Base-by-base conservation (phyloP, 305 asterid species). In the Lippia alba region DNA sequence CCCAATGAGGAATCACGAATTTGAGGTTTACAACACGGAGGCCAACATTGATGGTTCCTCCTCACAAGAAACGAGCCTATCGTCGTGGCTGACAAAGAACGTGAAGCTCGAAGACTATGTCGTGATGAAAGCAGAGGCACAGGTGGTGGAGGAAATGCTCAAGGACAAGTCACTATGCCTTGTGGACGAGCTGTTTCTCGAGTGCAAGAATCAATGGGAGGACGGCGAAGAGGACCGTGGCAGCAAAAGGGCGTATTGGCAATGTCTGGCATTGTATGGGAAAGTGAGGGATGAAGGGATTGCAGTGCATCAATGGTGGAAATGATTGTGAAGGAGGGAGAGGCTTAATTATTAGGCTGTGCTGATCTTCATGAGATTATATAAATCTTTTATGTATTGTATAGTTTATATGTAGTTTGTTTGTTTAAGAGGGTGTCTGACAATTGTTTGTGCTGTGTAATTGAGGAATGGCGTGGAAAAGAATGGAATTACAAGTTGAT, bases 221-320 rank as follows among this genome's bases (percentile, higher is more conserved):
- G 81, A 73, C 5, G 67, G 78, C 14, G 78, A 24, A 17, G 84
- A 73, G 36, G 81, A 60, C 51, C 72, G 65, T 12, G 70, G 78
- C 55, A 81, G 81, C 80, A 79, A 65, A 75, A 89, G 89, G 74
- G 86, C 94, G 39, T 91, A 91, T 73, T 91, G 96, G 97, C 87
- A 89, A 51, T 91, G 97, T 56, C 82, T 91, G 76, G 81, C 83
- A 34, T 69, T 89, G 79, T 89, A 91, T 71, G 97, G 97, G 17
- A 79, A 81, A 50, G 81, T 91, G 64, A 87, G 79, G 67, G 97
- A 91, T 69, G 86, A 85, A 44, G 96, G 96, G 19, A 73, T 87
- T 78, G 96, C 96, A 8, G 92, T 89, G 69, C 97, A 91, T 49
- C 96, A 91, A 66, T 91, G 92, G 94, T 89, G 97, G 96, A 78